Evolutionary conservation across 2,329 filamentous ascomycete species (phyloP).

Genomic region (Pyrenophora tritici-repentis): DNA sequence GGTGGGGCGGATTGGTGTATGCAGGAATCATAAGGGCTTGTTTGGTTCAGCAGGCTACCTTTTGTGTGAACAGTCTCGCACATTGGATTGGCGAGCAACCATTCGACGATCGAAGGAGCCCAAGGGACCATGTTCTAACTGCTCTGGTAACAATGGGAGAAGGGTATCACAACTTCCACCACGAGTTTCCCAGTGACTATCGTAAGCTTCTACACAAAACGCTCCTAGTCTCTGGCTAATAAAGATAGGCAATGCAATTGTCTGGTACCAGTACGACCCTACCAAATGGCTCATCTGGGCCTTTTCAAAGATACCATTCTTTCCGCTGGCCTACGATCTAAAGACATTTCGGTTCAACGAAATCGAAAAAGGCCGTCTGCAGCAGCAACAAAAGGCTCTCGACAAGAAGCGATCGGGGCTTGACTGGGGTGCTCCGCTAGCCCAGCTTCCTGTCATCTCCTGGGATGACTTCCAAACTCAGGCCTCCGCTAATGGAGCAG

Average conservation of each 20-base stretch:
- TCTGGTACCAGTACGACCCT: conserved; percentile 48
- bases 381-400: conserved; percentile 49
- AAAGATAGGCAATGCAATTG: conserved; percentile 42
- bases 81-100: conserved; percentile 57
- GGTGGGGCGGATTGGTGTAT: conserved; percentile 55
- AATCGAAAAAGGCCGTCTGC: conserved; percentile 49
- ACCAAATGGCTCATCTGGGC: conserved; percentile 49
- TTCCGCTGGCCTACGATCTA: conserved; percentile 43
- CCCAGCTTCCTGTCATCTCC: conserved; percentile 45
- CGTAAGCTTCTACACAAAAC: background rate
- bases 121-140: conserved; percentile 46
- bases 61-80: conserved; percentile 59
- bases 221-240: background rate
- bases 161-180: conserved; percentile 51
- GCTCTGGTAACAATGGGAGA: conserved; percentile 50
- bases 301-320: conserved; percentile 37
- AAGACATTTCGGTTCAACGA: conserved; percentile 44
- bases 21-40: conserved; percentile 56
- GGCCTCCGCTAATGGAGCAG: conserved; percentile 37
- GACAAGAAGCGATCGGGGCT: conserved; percentile 43
- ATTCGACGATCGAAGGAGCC: conserved; percentile 47
- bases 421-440: conserved; percentile 47
- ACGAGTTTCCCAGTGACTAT: conserved; percentile 49
- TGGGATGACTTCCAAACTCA: conserved; percentile 46
- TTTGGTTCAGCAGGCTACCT: conserved; percentile 58